Conservation (phyloP, 805 yeast species). For the Nakazawaea ernobii region DNA sequence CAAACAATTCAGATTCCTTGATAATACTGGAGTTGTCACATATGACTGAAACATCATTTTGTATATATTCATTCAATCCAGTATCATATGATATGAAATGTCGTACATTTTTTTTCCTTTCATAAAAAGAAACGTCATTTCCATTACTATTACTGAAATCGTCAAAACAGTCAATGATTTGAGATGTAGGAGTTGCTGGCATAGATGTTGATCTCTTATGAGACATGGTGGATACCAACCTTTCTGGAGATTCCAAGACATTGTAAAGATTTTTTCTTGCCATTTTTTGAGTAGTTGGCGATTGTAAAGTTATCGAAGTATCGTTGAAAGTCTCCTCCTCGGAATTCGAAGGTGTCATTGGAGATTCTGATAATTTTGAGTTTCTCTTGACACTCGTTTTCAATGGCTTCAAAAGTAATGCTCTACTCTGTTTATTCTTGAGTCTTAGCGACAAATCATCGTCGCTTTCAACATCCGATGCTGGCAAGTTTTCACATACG, state of each 20-base stretch:
- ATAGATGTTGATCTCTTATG: constrained; percentile 5
- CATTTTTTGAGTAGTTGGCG: neutral
- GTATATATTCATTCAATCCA: constrained; percentile 14
- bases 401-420: constrained; percentile 8
- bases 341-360: neutral
- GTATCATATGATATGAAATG: constrained; percentile 27
- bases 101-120: constrained; percentile 16
- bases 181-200: constrained; percentile 3
- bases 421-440: constrained; percentile 7
- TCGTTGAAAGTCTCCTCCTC: neutral
- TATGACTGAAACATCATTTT: neutral
- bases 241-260: neutral
- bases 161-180: neutral
- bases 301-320: neutral
- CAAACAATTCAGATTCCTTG: constrained; percentile 7
- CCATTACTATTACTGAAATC: neutral
- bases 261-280: neutral
- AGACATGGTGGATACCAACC: neutral
- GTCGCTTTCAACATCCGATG: neutral
- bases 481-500: neutral
- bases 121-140: neutral
- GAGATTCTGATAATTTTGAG: neutral
- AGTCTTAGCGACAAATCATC: neutral
- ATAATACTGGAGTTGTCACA: constrained; percentile 4
- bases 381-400: constrained; percentile 6